Base-by-base conservation (phyloP, 139 green algal genomes). In the Penium margaritaceum region DNA sequence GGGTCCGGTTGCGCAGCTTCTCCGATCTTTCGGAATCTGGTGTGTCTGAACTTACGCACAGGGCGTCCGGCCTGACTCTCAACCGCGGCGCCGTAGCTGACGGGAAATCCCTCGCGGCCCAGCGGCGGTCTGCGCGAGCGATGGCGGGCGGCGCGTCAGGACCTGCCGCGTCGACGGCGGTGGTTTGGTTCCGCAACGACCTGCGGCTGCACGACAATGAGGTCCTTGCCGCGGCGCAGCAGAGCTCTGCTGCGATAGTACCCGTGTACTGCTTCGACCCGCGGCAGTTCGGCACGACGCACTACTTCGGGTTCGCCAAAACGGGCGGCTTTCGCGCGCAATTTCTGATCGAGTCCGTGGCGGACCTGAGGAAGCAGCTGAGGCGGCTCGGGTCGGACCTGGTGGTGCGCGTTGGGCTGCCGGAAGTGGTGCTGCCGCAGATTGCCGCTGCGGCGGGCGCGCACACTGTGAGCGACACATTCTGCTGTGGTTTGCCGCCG, bases 211-310 rank as follows among this genome's bases (percentile, higher is more conserved):
- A 80, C 29, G 92, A 97, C 84, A 97, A 97, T 71, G 70, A 82
- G 47, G 64, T 44, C n/a, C 67, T 81, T 24, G 9, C 32, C 12
- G 21, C 24, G 6, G 74, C 74, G 17, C 36, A 19, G 32, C 21
- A 51, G 53, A 35, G 41, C 14, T 68, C 36, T 9, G 65, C 29
- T 17, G 54, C 93, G 84, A 87, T 97, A 6, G 63, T 97, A 33
- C 92, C 92, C 12, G 54, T 97, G 30, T 98, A 92, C 85, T 88
- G 82, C 75, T 96, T 96, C 76, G 93, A 98, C 81, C 88, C 90
- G 0, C 80, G 88, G 4, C 80, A 83, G 62, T 95, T 93, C 72
- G 66, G 41, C 7, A 21, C 55, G 4, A 87, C 77, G 21, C 60
- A 36, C 32, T 21, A 36, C 33, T 79, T 78, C 27, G 47, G 54